Conservation (phyloP, 2,329 filamentous ascomycete species). For the Alternaria angustiovoidea region DNA sequence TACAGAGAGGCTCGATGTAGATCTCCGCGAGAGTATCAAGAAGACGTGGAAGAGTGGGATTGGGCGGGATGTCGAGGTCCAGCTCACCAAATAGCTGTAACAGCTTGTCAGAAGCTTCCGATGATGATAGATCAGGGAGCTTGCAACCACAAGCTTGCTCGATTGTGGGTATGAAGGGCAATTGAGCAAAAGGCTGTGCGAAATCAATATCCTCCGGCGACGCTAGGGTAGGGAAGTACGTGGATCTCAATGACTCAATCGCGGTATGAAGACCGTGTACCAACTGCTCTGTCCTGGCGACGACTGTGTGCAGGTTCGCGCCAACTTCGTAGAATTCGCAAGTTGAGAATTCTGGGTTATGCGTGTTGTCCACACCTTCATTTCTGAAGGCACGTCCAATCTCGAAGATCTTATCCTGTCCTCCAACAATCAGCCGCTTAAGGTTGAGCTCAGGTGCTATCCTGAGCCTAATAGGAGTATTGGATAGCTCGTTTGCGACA, state of each 20-base stretch:
- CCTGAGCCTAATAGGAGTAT: constrained; percentile 76
- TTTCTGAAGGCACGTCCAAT: constrained; percentile 93
- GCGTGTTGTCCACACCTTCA: constrained; percentile 75
- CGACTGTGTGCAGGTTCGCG: constrained; percentile 76
- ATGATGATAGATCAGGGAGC: constrained; percentile 64
- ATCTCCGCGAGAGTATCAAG: constrained; percentile 80
- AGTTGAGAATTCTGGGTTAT: constrained; percentile 97
- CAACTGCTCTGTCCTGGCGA: constrained; percentile 76
- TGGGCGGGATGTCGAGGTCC: constrained; percentile 58
- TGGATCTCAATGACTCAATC: constrained; percentile 57
- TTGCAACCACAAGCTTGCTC: constrained; percentile 71
- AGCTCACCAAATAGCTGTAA: constrained; percentile 63
- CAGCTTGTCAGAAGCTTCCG: constrained; percentile 67
- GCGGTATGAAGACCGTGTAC: constrained; percentile 55
- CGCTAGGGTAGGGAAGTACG: constrained; percentile 38
- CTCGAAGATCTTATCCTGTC: constrained; percentile 88
- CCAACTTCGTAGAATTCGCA: constrained; percentile 97
- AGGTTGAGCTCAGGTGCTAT: constrained; percentile 96
- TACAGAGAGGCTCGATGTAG: constrained; percentile 81
- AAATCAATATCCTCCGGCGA: constrained; percentile 65
- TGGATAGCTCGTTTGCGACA: constrained; percentile 75
- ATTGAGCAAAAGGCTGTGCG: constrained; percentile 64
- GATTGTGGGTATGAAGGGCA: constrained; percentile 85
- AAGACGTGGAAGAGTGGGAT: constrained; percentile 70
- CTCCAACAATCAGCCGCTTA: constrained; percentile 88